These are phyloP conservation scores for Pseudocercospora musae DNA, from an alignment of 2,329 filamentous ascomycete species.

Conservation along the genomic window DNA sequence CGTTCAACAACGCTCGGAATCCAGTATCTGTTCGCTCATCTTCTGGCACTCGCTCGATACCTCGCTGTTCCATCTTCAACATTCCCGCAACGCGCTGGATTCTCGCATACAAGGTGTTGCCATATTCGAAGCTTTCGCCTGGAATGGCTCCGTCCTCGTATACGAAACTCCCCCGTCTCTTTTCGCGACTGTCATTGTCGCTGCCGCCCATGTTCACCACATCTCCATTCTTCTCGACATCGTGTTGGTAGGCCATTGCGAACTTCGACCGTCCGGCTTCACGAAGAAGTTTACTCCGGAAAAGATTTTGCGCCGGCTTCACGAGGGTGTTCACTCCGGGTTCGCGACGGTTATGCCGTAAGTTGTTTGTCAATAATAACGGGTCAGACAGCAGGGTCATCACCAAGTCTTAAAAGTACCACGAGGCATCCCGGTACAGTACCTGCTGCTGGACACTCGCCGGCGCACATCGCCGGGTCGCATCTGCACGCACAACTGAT, in stretches of 20 bases:
- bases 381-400: background rate
- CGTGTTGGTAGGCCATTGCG: constrained; percentile 17
- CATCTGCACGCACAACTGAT: constrained; percentile 7
- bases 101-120: constrained; percentile 55
- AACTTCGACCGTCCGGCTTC: constrained; percentile 12
- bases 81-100: constrained; percentile 62
- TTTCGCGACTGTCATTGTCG: constrained; percentile 10
- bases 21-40: constrained; percentile 65
- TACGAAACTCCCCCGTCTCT: constrained; percentile 10
- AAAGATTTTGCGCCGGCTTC: background rate
- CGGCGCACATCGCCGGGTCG: constrained; percentile 5
- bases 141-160: constrained; percentile 50
- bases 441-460: background rate
- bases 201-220: constrained; percentile 7
- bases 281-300: constrained; percentile 23
- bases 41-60: constrained; percentile 70
- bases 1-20: constrained; percentile 54
- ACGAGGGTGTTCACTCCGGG: background rate
- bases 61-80: constrained; percentile 68
- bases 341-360: background rate
- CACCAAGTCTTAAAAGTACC: background rate
- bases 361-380: background rate
- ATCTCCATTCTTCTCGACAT: constrained; percentile 22
- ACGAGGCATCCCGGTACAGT: background rate
- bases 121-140: constrained; percentile 58